These are phyloP conservation scores for Magnusiomyces fungicola DNA, from an alignment of 1,139 yeast species.

Conservation along the genomic window DNA sequence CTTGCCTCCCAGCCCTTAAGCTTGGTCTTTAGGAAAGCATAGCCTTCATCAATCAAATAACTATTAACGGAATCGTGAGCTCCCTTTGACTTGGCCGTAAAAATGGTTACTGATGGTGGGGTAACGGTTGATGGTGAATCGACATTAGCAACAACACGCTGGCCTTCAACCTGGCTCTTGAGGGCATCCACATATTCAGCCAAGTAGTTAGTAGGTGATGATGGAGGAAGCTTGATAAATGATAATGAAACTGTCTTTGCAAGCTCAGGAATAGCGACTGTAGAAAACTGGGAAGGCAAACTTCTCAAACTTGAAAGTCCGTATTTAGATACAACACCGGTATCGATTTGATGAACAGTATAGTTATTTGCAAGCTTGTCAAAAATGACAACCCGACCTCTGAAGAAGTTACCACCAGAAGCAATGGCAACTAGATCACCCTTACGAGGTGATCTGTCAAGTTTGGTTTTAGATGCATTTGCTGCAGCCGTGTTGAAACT, in stretches of 20 bases:
- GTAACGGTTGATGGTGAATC: slow-evolving; percentile 34
- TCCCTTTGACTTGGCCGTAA: slow-evolving; percentile 53
- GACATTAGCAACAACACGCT: slow-evolving; percentile 50
- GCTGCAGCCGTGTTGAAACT: slow-evolving; percentile 36
- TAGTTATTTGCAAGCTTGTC: slow-evolving; percentile 44
- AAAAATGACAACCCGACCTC: slow-evolving; percentile 49
- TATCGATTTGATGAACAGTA: slow-evolving; percentile 57
- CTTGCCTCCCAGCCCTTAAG: slow-evolving; percentile 33
- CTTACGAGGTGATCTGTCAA: slow-evolving; percentile 40
- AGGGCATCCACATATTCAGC: slow-evolving; percentile 53
- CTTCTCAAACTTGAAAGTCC: slow-evolving; percentile 42
- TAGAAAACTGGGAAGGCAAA: slow-evolving; percentile 48
- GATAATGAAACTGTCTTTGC: slow-evolving; percentile 54
- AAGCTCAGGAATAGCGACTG: slow-evolving; percentile 43
- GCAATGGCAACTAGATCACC: slow-evolving; percentile 54
- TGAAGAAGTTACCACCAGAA: slow-evolving; percentile 50
- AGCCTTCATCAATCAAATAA: slow-evolving; percentile 56
- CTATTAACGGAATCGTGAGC: slow-evolving; percentile 57
- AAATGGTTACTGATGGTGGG: slow-evolving; percentile 47
- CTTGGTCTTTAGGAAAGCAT: slow-evolving; percentile 49
- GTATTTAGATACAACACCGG: slow-evolving; percentile 52
- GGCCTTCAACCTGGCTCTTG: slow-evolving; percentile 48
- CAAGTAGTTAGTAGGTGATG: slow-evolving; percentile 50
- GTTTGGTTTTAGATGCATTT: slow-evolving; percentile 29
- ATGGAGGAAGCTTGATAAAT: slow-evolving; percentile 54